Conservation (phyloP, 2,329 filamentous ascomycete species). For the Xylariales sp. region DNA sequence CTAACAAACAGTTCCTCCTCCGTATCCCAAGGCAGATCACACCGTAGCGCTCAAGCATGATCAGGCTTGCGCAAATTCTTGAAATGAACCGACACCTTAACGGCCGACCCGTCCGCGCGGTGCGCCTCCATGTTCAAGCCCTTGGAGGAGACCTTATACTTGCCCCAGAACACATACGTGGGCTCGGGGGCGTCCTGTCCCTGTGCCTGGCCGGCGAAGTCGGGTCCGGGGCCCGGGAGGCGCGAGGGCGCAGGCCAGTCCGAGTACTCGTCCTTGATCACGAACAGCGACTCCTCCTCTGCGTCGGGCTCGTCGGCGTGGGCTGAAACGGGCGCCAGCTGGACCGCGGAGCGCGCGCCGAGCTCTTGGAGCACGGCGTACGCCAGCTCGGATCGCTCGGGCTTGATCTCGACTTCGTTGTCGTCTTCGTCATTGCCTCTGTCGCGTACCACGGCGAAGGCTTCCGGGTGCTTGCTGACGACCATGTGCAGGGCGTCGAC, state of each 20-base stretch:
- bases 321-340: background rate
- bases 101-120: conserved; percentile 11
- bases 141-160: conserved; percentile 21
- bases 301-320: background rate
- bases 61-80: conserved; percentile 33
- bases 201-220: conserved; percentile 7
- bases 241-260: conserved; percentile 7
- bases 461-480: conserved; percentile 31
- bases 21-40: background rate
- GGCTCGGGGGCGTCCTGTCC: conserved; percentile 18
- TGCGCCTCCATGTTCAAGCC: conserved; percentile 36
- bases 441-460: conserved; percentile 15
- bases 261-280: conserved; percentile 18
- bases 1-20: background rate
- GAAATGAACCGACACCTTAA: conserved; percentile 32
- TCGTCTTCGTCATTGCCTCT: background rate
- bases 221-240: background rate
- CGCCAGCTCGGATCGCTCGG: background rate
- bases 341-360: background rate
- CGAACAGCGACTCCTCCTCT: background rate
- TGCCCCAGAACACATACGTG: conserved; percentile 33
- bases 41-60: background rate
- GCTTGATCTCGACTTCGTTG: conserved; percentile 7
- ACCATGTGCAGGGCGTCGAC: conserved; percentile 27
- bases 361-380: conserved; percentile 8